These are phyloP conservation scores for Ascocoryne sarcoides DNA, from an alignment of 2,329 filamentous ascomycete species.

Conservation along the genomic window DNA sequence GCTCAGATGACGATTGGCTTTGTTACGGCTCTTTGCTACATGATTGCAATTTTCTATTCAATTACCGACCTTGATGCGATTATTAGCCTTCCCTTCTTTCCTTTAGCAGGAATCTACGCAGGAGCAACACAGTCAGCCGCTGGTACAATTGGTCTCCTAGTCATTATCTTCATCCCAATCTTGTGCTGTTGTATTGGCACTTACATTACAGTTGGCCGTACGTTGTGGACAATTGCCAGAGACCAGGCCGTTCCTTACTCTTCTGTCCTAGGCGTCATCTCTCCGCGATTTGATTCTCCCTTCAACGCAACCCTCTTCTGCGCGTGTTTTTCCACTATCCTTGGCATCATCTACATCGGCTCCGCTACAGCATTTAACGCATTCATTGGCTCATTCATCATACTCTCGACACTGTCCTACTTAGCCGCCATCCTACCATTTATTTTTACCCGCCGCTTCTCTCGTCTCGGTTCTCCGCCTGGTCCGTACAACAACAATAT, in stretches of 20 bases:
- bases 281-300: slow-evolving; percentile 37
- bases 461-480: too few relatives aligned
- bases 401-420: slow-evolving; percentile 46
- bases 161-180: slow-evolving; percentile 44
- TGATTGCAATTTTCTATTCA: slow-evolving; percentile 47
- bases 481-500: too few relatives aligned
- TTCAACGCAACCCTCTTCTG: slow-evolving; percentile 45
- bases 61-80: slow-evolving; percentile 46
- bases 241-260: slow-evolving; percentile 47
- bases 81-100: slow-evolving; percentile 40
- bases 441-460: slow-evolving; percentile 35
- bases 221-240: slow-evolving; percentile 51
- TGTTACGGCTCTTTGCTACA: slow-evolving; percentile 40
- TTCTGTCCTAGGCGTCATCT: slow-evolving; percentile 37
- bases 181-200: slow-evolving; percentile 42
- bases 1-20: slow-evolving; percentile 41
- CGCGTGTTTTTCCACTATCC: slow-evolving; percentile 39
- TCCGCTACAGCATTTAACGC: slow-evolving; percentile 56
- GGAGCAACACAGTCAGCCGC: slow-evolving; percentile 44
- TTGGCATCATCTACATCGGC: slow-evolving; percentile 56
- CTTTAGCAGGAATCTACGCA: slow-evolving; percentile 56
- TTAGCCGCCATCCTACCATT: slow-evolving; percentile 52
- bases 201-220: slow-evolving; percentile 50
- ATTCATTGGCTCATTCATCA: slow-evolving; percentile 50
- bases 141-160: slow-evolving; percentile 41